Evolutionary conservation across 1,284 basidiomycete species (phyloP), one percentile per base, ranked within the genome.

Genomic region (Spongispora temasekensis): DNA sequence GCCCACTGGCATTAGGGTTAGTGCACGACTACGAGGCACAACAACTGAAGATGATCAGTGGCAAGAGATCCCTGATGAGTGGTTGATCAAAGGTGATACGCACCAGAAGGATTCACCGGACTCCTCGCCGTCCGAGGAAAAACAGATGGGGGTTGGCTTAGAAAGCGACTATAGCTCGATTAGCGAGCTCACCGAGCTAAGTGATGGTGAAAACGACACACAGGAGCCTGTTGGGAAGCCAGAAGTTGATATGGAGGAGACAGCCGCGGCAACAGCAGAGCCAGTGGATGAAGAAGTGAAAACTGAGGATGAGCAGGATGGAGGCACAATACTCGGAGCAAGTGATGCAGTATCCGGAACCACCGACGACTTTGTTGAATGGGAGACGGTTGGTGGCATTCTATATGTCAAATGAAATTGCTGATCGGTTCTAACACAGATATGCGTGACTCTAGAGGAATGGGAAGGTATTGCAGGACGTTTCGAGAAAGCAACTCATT

Each of bases 1-100:
- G 28, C 66, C 79, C 5, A 58, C 78, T 34, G 89, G 90, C 1
- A 89, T 87, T 3, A 78, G 91, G 28, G 70, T 85, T 6, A 93
- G 90, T 66, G 81, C 87, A 3, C 78, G 91, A 30, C 71, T 92
- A 58, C 79, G 87, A 56, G 87, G 85, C n/a, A 63, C 70, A 4
- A 59, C 57, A 23, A 67, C 75, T 12, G 78, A 79, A 44, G 85
- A 87, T 10, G 87, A 87, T 1, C 89, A 85, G 66, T 93, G 91
- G 91, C 89, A 93, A 72, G 78, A 83, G 61, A 81, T 93, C 34
- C 91, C 91, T 0, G 82, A 87, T 5, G 91, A 91, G 67, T 92
- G 91, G 90, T 67, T 92, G 61, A 68, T 76, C 37, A 77, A 76
- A 19, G 64, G 66, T 51, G 65, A 65, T 42, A 55, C 56, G 54